A percentile compares a stretch with the other conserved stretches of the same genome.
These are phyloP conservation scores for Psilocybe sp. DNA, from an alignment of 768 basidiomycete species.

Conservation along the genomic window DNA sequence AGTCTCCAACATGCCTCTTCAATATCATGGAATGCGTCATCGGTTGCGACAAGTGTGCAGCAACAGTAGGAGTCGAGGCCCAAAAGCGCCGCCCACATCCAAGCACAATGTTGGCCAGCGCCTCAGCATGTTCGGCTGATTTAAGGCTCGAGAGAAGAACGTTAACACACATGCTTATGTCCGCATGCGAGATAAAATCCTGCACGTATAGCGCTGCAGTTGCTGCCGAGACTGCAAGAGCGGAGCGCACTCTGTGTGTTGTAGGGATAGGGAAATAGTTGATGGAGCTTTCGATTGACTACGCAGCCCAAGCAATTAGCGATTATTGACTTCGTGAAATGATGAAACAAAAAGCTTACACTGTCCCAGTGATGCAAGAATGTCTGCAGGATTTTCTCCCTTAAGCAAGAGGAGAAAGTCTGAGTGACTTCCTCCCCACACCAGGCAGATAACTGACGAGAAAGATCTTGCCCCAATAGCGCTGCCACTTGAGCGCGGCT, in stretches of 20 bases:
- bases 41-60: not conserved
- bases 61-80: slow-evolving; percentile 3
- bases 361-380: slow-evolving; percentile 15
- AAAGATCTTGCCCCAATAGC: slow-evolving; percentile 1
- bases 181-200: slow-evolving; percentile 10
- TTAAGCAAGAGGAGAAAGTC: slow-evolving; percentile 15
- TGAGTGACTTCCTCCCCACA: slow-evolving; percentile 8
- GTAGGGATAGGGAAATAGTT: slow-evolving; percentile 5
- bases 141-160: slow-evolving; percentile 16
- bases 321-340: not conserved
- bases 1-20: slow-evolving; percentile 8
- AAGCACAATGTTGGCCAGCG: slow-evolving; percentile 14
- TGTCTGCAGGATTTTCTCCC: slow-evolving; percentile 11
- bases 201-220: slow-evolving; percentile 15
- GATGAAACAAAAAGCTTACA: slow-evolving; percentile 5
- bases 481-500: not conserved
- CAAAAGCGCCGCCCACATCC: slow-evolving; percentile 17
- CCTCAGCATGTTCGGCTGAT: slow-evolving; percentile 21
- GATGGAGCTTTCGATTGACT: slow-evolving; percentile 10
- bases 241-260: slow-evolving; percentile 13
- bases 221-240: slow-evolving; percentile 15
- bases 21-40: not conserved
- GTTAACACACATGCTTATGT: slow-evolving; percentile 17
- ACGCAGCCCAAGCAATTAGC: not conserved
- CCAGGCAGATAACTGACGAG: slow-evolving; percentile 3